These are phyloP conservation scores for Cercospora sp. DNA, from an alignment of 2,329 filamentous ascomycete genomes.

Conservation along the genomic window DNA sequence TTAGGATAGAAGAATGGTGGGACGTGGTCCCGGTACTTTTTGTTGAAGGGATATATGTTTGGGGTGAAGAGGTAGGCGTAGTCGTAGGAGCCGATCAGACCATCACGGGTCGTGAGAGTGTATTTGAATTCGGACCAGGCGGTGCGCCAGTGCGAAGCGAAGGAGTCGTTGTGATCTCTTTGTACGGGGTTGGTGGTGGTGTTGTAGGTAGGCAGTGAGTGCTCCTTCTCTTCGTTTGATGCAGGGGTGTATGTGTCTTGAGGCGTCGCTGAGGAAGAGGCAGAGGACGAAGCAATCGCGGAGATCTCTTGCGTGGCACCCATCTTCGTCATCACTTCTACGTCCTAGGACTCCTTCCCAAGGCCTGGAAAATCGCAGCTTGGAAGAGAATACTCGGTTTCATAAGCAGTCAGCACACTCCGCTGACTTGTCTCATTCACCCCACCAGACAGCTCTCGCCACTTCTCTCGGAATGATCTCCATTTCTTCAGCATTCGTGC, in stretches of 20 bases:
- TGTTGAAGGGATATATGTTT: conserved; percentile 26
- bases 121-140: conserved; percentile 21
- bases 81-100: conserved; percentile 27
- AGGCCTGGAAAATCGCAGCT: neutral
- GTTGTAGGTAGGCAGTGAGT: neutral
- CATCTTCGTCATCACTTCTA: neutral
- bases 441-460: neutral
- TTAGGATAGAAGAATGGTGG: conserved; percentile 28
- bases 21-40: conserved; percentile 22
- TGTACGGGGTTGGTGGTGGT: neutral
- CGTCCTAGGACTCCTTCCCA: neutral
- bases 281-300: neutral
- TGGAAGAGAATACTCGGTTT: neutral
- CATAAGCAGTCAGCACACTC: neutral
- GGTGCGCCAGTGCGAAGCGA: conserved; percentile 3
- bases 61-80: conserved; percentile 29
- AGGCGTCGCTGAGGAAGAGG: neutral
- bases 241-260: neutral
- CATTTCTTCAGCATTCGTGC: neutral
- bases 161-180: neutral
- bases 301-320: neutral
- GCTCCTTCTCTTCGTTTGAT: neutral
- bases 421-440: neutral
- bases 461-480: neutral
- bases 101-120: conserved; percentile 25